Evolutionary conservation across 345 rosid species (phyloP), one percentile per base, ranked within the genome.

Genomic region (Pistacia integerrima): DNA sequence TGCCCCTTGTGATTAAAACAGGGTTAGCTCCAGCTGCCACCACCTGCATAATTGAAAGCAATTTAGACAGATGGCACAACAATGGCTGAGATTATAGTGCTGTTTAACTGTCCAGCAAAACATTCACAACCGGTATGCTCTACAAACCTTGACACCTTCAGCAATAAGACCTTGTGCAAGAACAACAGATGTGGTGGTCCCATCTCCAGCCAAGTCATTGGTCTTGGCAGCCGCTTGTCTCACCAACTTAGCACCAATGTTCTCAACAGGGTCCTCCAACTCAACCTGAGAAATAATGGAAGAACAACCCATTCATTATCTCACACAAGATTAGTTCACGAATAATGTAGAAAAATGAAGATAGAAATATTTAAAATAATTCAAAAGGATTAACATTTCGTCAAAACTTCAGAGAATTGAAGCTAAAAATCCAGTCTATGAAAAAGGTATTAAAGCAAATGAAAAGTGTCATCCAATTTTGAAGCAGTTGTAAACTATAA

Each of bases 21-120:
- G 98, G 99, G 77, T 96, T 96, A 17, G 99, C 99, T 67, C 99
- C 99, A 48, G 99, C 99, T 75, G 98, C 98, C 58, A 96, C 99
- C 67, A 96, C 98, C 98, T 94, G 79, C 62, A 83, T 11, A 44
- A 55, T 12, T 56, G 14, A 60, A 62, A 68, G 28, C 14, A 79
- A 64, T 62, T 63, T 62, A 51, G 16, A 62, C 13, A 28, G 30
- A 72, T 8, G 13, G 11, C 69, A 58, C 57, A 36, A 57, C n/a
- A 67, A 2, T 14, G 10, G 0, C 11, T 13, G 14, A 18, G 44
- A 61, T 52, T 13, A 60, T 8, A n/a, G 38, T 38, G 10, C 9
- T 55, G 62, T 22, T 12, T 9, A 61, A 11, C 48, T 30, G 74
- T 18, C 10, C 11, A 51, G 61, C 18, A 59, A 5, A 38, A 20